These are phyloP conservation scores for Suhomyces wounanorum DNA, from an alignment of 1,139 yeast species.

Conservation along the genomic window DNA sequence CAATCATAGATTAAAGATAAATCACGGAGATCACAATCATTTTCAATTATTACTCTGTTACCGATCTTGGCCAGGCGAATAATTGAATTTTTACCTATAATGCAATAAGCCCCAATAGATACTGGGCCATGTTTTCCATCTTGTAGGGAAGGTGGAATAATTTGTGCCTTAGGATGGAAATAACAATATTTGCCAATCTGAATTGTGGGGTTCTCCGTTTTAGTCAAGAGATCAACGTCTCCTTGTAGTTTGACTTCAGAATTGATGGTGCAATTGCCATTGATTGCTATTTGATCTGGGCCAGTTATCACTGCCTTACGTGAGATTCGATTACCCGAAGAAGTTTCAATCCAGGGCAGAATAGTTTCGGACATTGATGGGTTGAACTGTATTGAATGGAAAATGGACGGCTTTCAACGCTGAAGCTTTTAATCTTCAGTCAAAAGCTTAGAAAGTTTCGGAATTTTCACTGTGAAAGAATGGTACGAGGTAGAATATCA, in stretches of 20 bases:
- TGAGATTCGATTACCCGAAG: conserved; percentile 60
- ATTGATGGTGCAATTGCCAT: conserved; percentile 38
- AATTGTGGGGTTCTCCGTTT: conserved; percentile 27
- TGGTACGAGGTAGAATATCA: no score
- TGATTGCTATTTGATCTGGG: conserved; percentile 28
- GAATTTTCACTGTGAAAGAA: no score
- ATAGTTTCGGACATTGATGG: neutral
- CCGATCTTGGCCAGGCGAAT: conserved; percentile 58
- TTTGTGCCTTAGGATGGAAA: conserved; percentile 29
- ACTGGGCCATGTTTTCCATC: conserved; percentile 29
- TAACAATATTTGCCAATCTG: conserved; percentile 56
- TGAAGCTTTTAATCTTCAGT: no score
- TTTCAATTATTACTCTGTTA: conserved; percentile 55
- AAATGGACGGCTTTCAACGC: no score
- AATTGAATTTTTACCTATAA: conserved; percentile 46
- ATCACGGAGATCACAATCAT: conserved; percentile 39
- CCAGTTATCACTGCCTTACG: conserved; percentile 39
- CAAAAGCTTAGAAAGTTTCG: no score
- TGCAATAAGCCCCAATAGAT: conserved; percentile 60
- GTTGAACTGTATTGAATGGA: neutral
- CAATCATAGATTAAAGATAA: conserved; percentile 63
- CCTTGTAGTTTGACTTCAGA: conserved; percentile 25
- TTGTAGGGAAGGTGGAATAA: conserved; percentile 36
- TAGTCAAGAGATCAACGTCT: conserved; percentile 18
- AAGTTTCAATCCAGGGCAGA: conserved; percentile 41